Conservation (phyloP, 495 filamentous ascomycete species). For the Astrothelium subdiscretum region DNA sequence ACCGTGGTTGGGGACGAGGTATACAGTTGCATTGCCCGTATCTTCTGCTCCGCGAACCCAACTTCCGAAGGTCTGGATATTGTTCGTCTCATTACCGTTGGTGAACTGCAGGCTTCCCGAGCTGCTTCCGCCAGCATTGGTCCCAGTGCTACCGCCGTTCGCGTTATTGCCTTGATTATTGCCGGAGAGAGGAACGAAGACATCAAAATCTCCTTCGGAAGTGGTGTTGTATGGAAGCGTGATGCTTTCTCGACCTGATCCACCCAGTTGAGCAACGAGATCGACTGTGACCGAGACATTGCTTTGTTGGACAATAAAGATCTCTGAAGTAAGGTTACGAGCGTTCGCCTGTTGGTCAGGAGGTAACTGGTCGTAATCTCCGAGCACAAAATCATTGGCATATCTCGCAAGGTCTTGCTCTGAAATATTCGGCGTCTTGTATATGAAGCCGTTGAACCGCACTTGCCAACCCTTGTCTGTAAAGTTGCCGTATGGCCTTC, state of each 20-base stretch:
- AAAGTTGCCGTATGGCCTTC: conserved; percentile 72
- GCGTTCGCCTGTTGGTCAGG: conserved; percentile 50
- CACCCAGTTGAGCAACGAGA: conserved; percentile 44
- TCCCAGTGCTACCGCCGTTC: conserved; percentile 28
- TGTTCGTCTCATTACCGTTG: conserved; percentile 48
- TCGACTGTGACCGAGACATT: conserved; percentile 51
- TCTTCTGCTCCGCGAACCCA: conserved; percentile 48
- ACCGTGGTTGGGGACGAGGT: conserved; percentile 56
- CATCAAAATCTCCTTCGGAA: conserved; percentile 55
- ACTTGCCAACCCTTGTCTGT: conserved; percentile 66
- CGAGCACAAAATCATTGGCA: conserved; percentile 59
- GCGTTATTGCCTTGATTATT: conserved; percentile 33
- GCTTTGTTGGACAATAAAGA: conserved; percentile 60
- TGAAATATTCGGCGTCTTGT: conserved; percentile 59
- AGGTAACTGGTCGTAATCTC: conserved; percentile 46
- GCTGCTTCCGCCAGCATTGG: background rate
- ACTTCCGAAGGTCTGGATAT: conserved; percentile 54
- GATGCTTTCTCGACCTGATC: conserved; percentile 44
- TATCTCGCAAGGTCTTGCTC: conserved; percentile 49
- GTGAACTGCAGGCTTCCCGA: conserved; percentile 7
- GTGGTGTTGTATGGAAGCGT: conserved; percentile 48
- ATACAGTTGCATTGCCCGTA: conserved; percentile 60
- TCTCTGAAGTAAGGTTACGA: conserved; percentile 57
- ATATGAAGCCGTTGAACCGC: conserved; percentile 66
- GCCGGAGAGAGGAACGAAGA: conserved; percentile 43